Conservation (phyloP, 2,329 filamentous ascomycete genomes). For the Pseudogymnoascus sp. region DNA sequence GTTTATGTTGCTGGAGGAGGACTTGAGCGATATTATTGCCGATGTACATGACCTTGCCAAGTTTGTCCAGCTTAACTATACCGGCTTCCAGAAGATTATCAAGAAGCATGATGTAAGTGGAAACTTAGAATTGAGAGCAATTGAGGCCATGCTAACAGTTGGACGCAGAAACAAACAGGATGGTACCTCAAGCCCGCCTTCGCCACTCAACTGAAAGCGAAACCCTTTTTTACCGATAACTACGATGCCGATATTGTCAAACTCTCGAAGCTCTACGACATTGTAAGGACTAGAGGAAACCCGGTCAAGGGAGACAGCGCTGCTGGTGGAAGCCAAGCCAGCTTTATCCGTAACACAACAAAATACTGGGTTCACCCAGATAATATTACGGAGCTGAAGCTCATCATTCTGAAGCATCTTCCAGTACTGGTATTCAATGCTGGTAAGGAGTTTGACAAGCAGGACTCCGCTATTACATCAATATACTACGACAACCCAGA, state of each 20-base stretch:
- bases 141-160: background rate
- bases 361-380: conserved; percentile 99
- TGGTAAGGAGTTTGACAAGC: conserved; percentile 87
- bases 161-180: conserved; percentile 72
- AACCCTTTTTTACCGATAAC: conserved; percentile 98
- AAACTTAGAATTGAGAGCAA: background rate
- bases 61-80: conserved; percentile 97
- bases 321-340: conserved; percentile 86
- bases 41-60: conserved; percentile 97
- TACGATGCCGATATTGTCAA: conserved; percentile 94
- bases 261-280: conserved; percentile 89
- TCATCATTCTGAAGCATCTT: conserved; percentile 95
- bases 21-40: conserved; percentile 94
- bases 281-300: conserved; percentile 86
- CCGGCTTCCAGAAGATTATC: conserved; percentile 98
- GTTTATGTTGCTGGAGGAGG: conserved; percentile 87
- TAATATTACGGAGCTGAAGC: conserved; percentile 95
- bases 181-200: conserved; percentile 97
- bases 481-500: conserved; percentile 97
- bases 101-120: conserved; percentile 90
- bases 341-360: conserved; percentile 92
- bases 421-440: conserved; percentile 96
- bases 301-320: conserved; percentile 86
- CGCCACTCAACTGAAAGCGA: conserved; percentile 84
- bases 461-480: conserved; percentile 91